Conservation (phyloP, 192 early-diverging fungal genomes). For the Oehlia diaphana region DNA sequence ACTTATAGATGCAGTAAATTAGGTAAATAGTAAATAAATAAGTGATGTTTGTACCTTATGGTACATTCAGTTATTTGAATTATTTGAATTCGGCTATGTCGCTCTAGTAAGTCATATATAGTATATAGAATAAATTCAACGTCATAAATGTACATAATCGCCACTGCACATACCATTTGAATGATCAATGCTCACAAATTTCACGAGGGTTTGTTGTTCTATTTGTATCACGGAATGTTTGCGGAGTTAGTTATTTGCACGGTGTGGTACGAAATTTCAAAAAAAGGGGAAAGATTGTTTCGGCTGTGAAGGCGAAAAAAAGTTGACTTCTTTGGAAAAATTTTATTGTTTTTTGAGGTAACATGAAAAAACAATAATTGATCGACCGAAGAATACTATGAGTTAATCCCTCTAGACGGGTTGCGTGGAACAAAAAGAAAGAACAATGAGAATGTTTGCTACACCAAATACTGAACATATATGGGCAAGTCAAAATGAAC, state of each 20-base stretch:
- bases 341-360: background rate
- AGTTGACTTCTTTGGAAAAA: background rate
- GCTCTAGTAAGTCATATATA: slow-evolving; percentile 6
- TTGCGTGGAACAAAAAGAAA: background rate
- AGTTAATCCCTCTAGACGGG: background rate
- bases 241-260: background rate
- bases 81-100: background rate
- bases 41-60: background rate
- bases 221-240: slow-evolving; percentile 25
- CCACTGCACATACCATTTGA: slow-evolving; percentile 1
- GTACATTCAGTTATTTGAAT: background rate
- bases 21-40: background rate
- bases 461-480: too few relatives aligned
- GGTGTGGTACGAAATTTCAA: background rate
- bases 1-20: background rate
- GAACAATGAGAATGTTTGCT: too few relatives aligned
- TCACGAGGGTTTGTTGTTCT: slow-evolving; percentile 17
- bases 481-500: too few relatives aligned
- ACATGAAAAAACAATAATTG: background rate
- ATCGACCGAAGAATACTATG: background rate
- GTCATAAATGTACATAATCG: slow-evolving; percentile 4
- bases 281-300: slow-evolving; percentile 3
- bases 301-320: background rate
- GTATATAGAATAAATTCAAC: slow-evolving; percentile 21
- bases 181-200: slow-evolving; percentile 1